Evolutionary conservation across 257 asterid genomes (phyloP), one percentile per base, ranked within the genome.

Genomic region (Datura wrightii): DNA sequence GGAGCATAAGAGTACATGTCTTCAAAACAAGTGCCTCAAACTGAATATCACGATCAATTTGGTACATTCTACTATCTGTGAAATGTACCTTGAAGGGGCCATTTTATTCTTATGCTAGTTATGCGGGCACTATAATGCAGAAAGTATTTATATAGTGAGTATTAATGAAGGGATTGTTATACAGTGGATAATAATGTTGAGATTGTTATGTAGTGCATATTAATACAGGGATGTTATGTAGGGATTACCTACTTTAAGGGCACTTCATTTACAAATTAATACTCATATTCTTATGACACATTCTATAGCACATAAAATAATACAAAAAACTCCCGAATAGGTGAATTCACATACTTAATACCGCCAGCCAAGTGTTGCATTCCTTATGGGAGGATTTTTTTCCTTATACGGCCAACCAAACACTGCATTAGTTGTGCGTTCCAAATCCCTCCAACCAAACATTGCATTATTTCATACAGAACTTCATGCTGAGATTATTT

Each of bases 1-100:
- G 71, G 44, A 63, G 44, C 42, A 63, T 63, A 31, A 63, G 44
- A 34, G 36, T 63, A 63, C 42, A 34, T 5, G 71, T 63, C 71
- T 63, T 63, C 71, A 34, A 63, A n/a, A 63, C 44, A 34, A 63
- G 71, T 63, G 19, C 71, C 71, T 34, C 44, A 63, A 63, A 63
- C 71, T 34, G 44, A 63, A 63, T 63, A 44, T 63, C 44, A 63
- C 10, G 7, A 63, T 63, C 71, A 10, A 63, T 63, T 63, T 63
- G 9, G 4, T 34, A 34, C 18, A 62, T 24, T 31, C 69, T 24
- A 14, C 24, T 60, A 19, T 60, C 69, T 60, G 15, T 24, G 31
- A 60, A 19, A 60, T 62, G 41, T 10, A 60, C 67, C 67, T 60
- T 60, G 3, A 60, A 60, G 67, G 67, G 37, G 67, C 39, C 39